Conservation (phyloP, 768 basidiomycete species). For the Russula virescens region DNA sequence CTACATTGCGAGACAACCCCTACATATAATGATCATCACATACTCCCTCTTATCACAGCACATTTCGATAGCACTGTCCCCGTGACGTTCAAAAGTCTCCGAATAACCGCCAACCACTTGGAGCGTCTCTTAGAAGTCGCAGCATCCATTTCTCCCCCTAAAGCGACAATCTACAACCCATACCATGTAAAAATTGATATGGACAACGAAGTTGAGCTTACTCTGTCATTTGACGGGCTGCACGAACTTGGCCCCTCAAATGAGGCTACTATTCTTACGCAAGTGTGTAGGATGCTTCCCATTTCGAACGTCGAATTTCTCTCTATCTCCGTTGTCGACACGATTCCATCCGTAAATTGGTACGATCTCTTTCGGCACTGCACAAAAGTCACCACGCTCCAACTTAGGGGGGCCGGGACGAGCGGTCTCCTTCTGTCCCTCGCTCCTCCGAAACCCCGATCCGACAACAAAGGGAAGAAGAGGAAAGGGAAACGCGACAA, state of each 20-base stretch:
- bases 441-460: not conserved
- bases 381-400: not conserved
- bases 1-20: not conserved
- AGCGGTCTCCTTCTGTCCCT: slow-evolving; percentile 1
- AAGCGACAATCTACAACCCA: not conserved
- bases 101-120: not conserved
- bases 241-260: not conserved
- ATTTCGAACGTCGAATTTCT: too few relatives aligned
- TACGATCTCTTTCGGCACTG: slow-evolving; percentile 7
- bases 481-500: not conserved
- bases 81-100: not conserved
- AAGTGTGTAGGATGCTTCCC: too few relatives aligned
- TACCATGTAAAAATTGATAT: not conserved
- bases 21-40: not conserved
- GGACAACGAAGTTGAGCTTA: not conserved
- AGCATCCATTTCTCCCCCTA: not conserved
- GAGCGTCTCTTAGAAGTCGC: not conserved
- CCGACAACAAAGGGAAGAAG: not conserved
- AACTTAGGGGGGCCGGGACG: not conserved
- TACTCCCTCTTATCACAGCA: not conserved
- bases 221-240: not conserved
- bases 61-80: not conserved
- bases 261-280: not conserved
- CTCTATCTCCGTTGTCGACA: too few relatives aligned
- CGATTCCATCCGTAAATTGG: too few relatives aligned